phyloP scores from a whole-genome alignment of 768 basidiomycete genomes.

The Rhizopogon salebrosus region DNA sequence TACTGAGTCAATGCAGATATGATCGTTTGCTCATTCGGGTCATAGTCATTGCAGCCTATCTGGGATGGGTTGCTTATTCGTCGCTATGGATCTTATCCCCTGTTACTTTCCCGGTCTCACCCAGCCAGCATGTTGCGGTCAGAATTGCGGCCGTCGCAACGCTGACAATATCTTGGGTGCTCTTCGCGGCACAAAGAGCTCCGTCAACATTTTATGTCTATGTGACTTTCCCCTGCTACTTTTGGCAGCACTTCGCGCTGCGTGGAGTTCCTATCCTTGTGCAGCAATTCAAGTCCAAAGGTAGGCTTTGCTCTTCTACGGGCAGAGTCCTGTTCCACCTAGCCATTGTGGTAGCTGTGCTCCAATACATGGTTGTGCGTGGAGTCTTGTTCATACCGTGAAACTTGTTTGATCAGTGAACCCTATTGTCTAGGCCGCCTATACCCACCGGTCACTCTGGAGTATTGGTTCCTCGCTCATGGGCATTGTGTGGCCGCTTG shows the following conservation, averaged over 20 bases:
- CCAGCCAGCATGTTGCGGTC: constrained; percentile 6
- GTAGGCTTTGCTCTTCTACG: neutral
- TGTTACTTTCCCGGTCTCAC: constrained; percentile 3
- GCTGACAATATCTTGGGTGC: constrained; percentile 34
- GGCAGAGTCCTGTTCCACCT: neutral
- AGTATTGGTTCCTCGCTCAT: constrained; percentile 56
- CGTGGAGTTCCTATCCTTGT: constrained; percentile 16
- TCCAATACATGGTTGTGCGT: constrained; percentile 74
- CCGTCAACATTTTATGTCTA: constrained; percentile 77
- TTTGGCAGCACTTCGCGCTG: constrained; percentile 59
- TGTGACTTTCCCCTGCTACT: constrained; percentile 68
- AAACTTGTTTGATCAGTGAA: neutral
- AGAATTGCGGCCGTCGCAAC: constrained; percentile 24
- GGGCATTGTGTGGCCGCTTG: constrained; percentile 61
- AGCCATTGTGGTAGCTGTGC: constrained; percentile 33
- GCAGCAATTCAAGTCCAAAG: neutral
- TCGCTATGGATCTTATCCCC: constrained; percentile 49
- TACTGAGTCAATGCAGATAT: constrained; percentile 39
- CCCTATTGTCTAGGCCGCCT: constrained; percentile 46
- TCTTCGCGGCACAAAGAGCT: constrained; percentile 59
- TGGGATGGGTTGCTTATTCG: constrained; percentile 72
- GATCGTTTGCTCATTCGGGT: constrained; percentile 66
- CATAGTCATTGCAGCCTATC: constrained; percentile 68
- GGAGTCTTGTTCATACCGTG: neutral
- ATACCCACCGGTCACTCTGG: constrained; percentile 70